Base-by-base conservation (phyloP, 805 yeast genomes). In the Blastobotrys muscicola region DNA sequence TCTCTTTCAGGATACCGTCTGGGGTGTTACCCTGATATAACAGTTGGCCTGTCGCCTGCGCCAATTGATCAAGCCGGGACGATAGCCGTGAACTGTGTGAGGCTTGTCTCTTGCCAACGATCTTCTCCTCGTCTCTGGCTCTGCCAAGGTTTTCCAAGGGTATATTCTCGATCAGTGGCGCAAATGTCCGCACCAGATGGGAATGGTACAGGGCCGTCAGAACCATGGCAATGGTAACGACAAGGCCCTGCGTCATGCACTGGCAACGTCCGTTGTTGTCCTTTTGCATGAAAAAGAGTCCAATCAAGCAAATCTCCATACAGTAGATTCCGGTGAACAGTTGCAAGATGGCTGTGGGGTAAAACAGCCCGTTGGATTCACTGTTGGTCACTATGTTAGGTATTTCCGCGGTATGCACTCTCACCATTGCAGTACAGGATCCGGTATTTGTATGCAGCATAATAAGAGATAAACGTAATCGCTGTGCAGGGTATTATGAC, bases 251-350 rank as follows among this genome's bases (percentile, higher is more conserved):
- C 16, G 60, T 61, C 43, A 56, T 69, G 64, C 69, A 72, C 36
- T 60, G 67, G 46, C 62, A 71, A 42, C 54, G 57, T 31, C 69
- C 77, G 4, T 62, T 42, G n/a, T 65, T 64, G 52, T 79, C 71
- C 43, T 69, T 67, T 48, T 80, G 80, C 11, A 83, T 60, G 35
- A 84, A 73, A 52, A 85, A 80, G 8, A 85, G 64, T 0, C 96
- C 97, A 35, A 84, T 71, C 53, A 87, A 61, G 49, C 89, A 82
- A 32, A 81, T 67, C 55, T 87, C 94, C 55, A 85, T 68, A 54
- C 87, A 84, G 58, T 87, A 87, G 1, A 87, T 64, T 0, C 97
- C 97, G 0, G 83, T 69, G 54, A 82, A 85, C 36, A 87, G 60
- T 45, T 85, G 95, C 45, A 82, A 70, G 13, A 87, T 61, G 0